Conservation (phyloP, 2,329 filamentous ascomycete species). For the Ustulina deusta region DNA sequence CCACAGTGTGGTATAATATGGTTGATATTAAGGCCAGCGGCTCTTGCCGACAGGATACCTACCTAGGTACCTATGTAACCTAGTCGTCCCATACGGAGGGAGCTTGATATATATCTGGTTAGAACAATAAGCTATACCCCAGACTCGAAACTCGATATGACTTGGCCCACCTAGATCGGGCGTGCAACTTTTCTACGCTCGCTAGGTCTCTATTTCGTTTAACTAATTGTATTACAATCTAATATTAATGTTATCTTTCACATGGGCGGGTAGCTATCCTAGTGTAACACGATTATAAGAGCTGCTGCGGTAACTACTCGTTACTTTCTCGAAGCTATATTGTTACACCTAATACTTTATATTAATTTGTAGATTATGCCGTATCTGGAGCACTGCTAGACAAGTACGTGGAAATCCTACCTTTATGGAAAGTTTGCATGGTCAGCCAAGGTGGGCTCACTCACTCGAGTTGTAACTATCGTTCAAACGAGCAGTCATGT, state of each 20-base stretch:
- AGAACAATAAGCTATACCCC: neutral
- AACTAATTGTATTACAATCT: neutral
- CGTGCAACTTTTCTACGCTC: neutral
- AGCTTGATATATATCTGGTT: neutral
- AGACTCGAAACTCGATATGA: neutral
- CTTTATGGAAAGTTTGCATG: neutral
- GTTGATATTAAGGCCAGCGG: slow-evolving; percentile 17
- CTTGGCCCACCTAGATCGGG: neutral
- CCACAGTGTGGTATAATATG: slow-evolving; percentile 7
- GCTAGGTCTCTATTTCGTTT: neutral
- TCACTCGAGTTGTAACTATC: neutral
- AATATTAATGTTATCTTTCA: neutral
- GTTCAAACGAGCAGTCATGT: neutral
- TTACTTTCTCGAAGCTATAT: neutral
- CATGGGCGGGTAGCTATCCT: neutral
- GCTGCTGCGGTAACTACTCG: neutral
- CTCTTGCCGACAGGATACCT: slow-evolving; percentile 18
- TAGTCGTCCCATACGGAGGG: neutral
- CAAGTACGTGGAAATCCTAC: neutral
- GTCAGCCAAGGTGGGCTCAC: neutral
- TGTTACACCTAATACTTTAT: neutral
- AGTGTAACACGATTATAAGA: neutral
- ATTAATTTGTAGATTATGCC: neutral
- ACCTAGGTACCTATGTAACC: no score
- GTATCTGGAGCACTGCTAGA: neutral